Evolutionary conservation across 495 filamentous ascomycete genomes (phyloP).

Genomic region (Hyaloscypha finlandica): DNA sequence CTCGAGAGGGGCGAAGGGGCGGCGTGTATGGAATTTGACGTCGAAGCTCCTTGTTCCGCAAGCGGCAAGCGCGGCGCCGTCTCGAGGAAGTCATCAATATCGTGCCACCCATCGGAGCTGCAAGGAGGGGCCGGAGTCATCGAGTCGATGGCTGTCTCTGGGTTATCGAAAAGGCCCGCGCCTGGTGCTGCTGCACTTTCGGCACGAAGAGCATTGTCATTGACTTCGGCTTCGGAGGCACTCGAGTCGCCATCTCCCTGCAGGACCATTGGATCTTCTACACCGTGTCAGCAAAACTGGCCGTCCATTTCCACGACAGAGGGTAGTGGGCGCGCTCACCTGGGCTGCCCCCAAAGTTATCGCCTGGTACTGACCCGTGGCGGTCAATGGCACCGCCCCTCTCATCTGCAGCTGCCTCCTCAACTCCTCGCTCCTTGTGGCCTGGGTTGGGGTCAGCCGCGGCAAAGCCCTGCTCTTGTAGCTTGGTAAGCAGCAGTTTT

Average conservation of each 20-base stretch:
- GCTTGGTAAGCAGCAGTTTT: not conserved
- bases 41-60: slow-evolving; percentile 19
- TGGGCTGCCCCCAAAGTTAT: slow-evolving; percentile 13
- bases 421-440: slow-evolving; percentile 1
- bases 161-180: slow-evolving; percentile 19
- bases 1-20: slow-evolving; percentile 18
- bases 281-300: slow-evolving; percentile 19
- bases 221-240: slow-evolving; percentile 20
- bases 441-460: slow-evolving; percentile 1
- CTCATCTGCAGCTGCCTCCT: slow-evolving; percentile 23
- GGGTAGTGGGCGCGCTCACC: not conserved
- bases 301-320: slow-evolving; percentile 19
- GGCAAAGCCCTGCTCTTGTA: slow-evolving; percentile 11
- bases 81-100: slow-evolving; percentile 28
- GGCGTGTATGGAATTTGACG: slow-evolving; percentile 9
- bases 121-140: slow-evolving; percentile 11
- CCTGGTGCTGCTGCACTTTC: slow-evolving; percentile 10
- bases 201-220: slow-evolving; percentile 19
- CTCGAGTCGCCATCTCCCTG: slow-evolving; percentile 17
- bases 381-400: slow-evolving; percentile 8
- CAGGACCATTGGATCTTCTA: slow-evolving; percentile 24
- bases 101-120: slow-evolving; percentile 19
- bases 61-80: slow-evolving; percentile 17
- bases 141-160: slow-evolving; percentile 19
- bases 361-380: slow-evolving; percentile 4